Percentiles rank a stretch among this genome's conserved stretches.
Conservation (phyloP, 345 rosid genomes). For the Heritiera littoralis region DNA sequence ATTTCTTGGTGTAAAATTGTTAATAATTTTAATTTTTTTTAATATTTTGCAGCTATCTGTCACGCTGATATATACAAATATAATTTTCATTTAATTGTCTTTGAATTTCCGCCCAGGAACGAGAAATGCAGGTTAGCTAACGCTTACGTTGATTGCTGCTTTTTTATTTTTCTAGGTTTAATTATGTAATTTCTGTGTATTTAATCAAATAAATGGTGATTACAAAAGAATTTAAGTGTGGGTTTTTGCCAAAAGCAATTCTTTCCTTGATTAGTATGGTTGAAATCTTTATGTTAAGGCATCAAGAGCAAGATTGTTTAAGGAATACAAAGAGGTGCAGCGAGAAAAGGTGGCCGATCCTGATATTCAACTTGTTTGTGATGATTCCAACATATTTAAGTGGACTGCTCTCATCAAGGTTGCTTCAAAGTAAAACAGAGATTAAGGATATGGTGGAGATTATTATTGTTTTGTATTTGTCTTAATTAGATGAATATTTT, state of each 20-base stretch:
- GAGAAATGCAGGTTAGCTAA: constrained; percentile 23
- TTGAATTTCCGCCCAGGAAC: background rate
- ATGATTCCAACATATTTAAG: constrained; percentile 93
- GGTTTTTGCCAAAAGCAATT: background rate
- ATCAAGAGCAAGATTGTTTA: constrained; percentile 92
- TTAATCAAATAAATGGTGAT: background rate
- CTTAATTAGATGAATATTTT: background rate
- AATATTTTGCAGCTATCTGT: background rate
- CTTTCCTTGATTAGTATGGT: background rate
- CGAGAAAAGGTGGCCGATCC: constrained; percentile 93
- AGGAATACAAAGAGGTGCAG: constrained; percentile 97
- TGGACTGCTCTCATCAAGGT: constrained; percentile 99
- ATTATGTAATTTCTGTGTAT: background rate
- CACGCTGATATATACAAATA: constrained; percentile 1
- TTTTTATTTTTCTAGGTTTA: background rate
- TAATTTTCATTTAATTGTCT: background rate
- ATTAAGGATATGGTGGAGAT: background rate
- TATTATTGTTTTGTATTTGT: background rate
- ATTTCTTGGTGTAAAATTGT: background rate
- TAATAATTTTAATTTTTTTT: background rate
- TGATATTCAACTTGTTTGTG: constrained; percentile 88
- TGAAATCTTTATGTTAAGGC: constrained; percentile 43
- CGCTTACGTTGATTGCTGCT: background rate
- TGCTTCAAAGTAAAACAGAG: background rate
- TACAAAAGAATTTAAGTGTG: background rate